Evolutionary conservation across 2,329 filamentous ascomycete genomes (phyloP).

Genomic region (Ophiosphaerella korrae): DNA sequence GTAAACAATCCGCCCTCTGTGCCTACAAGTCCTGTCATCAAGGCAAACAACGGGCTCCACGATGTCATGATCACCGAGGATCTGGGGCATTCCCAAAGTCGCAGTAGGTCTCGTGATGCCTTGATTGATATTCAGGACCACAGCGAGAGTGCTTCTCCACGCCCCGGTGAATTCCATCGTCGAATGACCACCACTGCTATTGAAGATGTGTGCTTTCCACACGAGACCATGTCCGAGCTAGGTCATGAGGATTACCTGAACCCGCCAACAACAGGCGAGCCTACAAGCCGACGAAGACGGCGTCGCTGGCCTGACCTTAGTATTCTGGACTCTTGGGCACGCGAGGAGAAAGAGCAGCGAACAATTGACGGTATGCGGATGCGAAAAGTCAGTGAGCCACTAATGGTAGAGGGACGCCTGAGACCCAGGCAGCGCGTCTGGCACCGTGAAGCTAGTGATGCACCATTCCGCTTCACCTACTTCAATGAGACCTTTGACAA

Average conservation of each 20-base stretch:
- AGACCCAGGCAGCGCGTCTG: slow-evolving; percentile 78
- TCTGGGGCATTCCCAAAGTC: slow-evolving; percentile 45
- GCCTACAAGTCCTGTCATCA: slow-evolving; percentile 62
- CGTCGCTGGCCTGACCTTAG: slow-evolving; percentile 84
- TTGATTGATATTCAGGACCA: slow-evolving; percentile 60
- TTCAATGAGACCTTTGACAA: slow-evolving; percentile 97
- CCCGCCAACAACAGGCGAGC: slow-evolving; percentile 52
- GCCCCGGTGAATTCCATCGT: slow-evolving; percentile 33
- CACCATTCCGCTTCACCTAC: slow-evolving; percentile 94
- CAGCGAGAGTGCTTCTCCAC: slow-evolving; percentile 53
- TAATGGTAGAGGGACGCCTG: slow-evolving; percentile 87
- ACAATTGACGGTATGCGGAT: slow-evolving; percentile 77
- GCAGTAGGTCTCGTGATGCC: slow-evolving; percentile 48
- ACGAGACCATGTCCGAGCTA: slow-evolving; percentile 76
- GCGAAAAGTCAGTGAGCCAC: slow-evolving; percentile 91
- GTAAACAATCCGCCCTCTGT: slow-evolving; percentile 70
- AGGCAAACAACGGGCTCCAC: slow-evolving; percentile 58
- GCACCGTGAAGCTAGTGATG: slow-evolving; percentile 87
- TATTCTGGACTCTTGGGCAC: slow-evolving; percentile 86
- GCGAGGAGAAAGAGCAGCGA: slow-evolving; percentile 84
- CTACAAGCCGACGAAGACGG: slow-evolving; percentile 52
- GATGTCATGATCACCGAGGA: slow-evolving; percentile 74
- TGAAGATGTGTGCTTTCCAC: slow-evolving; percentile 92
- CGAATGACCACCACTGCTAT: slow-evolving; percentile 65
- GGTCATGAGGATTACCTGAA: slow-evolving; percentile 73